Percentiles rank a stretch among this genome's conserved stretches.
phyloP scores from a whole-genome alignment of 164 flowering plant species.

The Vitis rupestris region DNA sequence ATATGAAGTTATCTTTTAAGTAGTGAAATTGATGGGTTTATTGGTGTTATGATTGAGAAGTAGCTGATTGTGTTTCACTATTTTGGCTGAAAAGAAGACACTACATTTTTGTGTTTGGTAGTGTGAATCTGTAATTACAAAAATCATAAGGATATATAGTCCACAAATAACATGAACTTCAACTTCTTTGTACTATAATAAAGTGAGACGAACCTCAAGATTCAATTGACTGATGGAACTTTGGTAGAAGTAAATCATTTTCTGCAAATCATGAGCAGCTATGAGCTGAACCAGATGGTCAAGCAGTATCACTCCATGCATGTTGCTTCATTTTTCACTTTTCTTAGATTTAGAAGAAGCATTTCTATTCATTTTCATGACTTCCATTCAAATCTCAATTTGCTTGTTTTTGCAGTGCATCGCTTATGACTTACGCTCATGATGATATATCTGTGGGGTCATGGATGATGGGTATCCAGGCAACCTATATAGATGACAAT shows the following conservation, averaged over 20 bases:
- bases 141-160: not conserved
- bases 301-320: too few relatives aligned
- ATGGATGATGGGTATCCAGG: slow-evolving; percentile 96
- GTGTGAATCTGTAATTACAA: not conserved
- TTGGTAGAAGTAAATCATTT: not conserved
- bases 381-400: not conserved
- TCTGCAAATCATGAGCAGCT: not conserved
- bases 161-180: not conserved
- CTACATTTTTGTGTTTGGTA: not conserved
- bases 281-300: not conserved
- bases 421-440: slow-evolving; percentile 81
- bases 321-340: too few relatives aligned
- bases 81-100: not conserved
- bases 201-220: not conserved
- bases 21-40: too few relatives aligned
- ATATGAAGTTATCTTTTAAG: too few relatives aligned
- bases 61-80: too few relatives aligned
- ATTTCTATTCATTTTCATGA: too few relatives aligned
- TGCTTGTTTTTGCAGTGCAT: slow-evolving; percentile 59
- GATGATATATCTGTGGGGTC: slow-evolving; percentile 92
- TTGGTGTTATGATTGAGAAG: not conserved
- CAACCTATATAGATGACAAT: slow-evolving; percentile 84
- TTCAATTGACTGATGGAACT: not conserved
- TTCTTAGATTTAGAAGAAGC: too few relatives aligned
- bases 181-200: not conserved